Evolutionary conservation across 495 filamentous ascomycete genomes (phyloP).

Genomic region (Penicillium paxilli): DNA sequence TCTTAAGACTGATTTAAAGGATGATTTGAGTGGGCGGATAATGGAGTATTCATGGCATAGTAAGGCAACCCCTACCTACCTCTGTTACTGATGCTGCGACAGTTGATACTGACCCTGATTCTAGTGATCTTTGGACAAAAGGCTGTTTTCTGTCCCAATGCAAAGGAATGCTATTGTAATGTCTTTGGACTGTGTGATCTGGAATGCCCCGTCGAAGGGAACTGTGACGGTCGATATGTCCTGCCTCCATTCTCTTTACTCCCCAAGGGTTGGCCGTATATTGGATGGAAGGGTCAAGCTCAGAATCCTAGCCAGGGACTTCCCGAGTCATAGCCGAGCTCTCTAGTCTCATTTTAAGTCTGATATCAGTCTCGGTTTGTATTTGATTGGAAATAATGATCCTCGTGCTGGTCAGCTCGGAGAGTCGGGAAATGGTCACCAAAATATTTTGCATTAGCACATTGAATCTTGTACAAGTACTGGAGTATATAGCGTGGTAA

Average conservation of each 20-base stretch:
- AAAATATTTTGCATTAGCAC: no score
- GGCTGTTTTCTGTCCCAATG: slow-evolving; percentile 56
- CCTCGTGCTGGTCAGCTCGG: not conserved
- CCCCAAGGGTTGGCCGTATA: slow-evolving; percentile 52
- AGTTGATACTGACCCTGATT: not conserved
- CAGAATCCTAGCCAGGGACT: slow-evolving; percentile 41
- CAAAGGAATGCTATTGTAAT: slow-evolving; percentile 63
- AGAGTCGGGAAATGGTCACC: no score
- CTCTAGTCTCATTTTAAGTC: no score
- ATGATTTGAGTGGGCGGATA: slow-evolving; percentile 62
- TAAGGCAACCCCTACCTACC: slow-evolving; percentile 21
- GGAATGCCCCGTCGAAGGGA: slow-evolving; percentile 31
- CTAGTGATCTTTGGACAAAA: slow-evolving; percentile 52
- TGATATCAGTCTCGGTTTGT: not conserved
- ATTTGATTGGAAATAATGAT: not conserved
- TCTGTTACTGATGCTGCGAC: not conserved
- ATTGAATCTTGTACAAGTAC: no score
- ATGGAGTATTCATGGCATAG: slow-evolving; percentile 77
- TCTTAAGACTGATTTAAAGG: slow-evolving; percentile 52
- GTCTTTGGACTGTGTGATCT: slow-evolving; percentile 61
- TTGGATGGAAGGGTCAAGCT: slow-evolving; percentile 50
- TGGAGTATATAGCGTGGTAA: no score
- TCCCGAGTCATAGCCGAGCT: slow-evolving; percentile 27
- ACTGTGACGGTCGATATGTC: slow-evolving; percentile 45
- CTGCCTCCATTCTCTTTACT: slow-evolving; percentile 48